Percentiles rank a stretch among this genome's conserved stretches.
Conservation (phyloP, 1,284 basidiomycete species). For the Wallemia mellicola region DNA sequence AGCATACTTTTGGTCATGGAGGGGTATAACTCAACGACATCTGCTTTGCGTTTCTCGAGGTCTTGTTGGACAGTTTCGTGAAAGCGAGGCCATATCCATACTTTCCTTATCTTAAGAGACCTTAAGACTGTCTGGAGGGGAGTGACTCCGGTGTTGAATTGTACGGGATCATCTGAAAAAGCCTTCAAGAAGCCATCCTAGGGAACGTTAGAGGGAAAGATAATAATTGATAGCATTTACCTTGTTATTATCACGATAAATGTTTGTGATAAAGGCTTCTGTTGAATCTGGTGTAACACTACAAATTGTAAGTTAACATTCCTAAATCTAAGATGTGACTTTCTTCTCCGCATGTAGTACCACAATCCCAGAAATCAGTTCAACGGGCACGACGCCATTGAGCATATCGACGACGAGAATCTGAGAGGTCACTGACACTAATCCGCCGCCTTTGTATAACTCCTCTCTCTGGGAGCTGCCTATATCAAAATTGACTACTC, state of each 20-base stretch:
- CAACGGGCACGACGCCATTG: slow-evolving; percentile 47
- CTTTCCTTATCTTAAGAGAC: slow-evolving; percentile 58
- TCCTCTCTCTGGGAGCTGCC: slow-evolving; percentile 51
- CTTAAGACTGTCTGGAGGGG: slow-evolving; percentile 77
- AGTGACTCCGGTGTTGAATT: slow-evolving; percentile 67
- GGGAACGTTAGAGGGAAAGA: background rate
- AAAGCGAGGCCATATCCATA: slow-evolving; percentile 85
- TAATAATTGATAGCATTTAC: slow-evolving; percentile 10
- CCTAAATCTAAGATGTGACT: slow-evolving; percentile 6
- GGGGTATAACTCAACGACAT: slow-evolving; percentile 77
- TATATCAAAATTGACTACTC: slow-evolving; percentile 60
- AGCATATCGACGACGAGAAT: slow-evolving; percentile 90
- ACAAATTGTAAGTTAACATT: background rate
- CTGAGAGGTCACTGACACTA: slow-evolving; percentile 72
- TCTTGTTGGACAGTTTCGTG: slow-evolving; percentile 55
- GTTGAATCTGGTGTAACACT: slow-evolving; percentile 57
- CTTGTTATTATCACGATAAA: slow-evolving; percentile 59
- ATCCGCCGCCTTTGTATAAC: slow-evolving; percentile 56
- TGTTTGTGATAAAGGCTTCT: slow-evolving; percentile 66
- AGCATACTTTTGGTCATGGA: slow-evolving; percentile 57
- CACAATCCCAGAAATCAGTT: slow-evolving; percentile 67
- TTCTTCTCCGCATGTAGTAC: slow-evolving; percentile 80
- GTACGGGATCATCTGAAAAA: slow-evolving; percentile 84
- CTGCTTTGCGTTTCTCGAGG: slow-evolving; percentile 49
- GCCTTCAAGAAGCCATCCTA: slow-evolving; percentile 74